phyloP scores from a whole-genome alignment of 1,139 yeast species.

The Hyphopichia burtonii region DNA sequence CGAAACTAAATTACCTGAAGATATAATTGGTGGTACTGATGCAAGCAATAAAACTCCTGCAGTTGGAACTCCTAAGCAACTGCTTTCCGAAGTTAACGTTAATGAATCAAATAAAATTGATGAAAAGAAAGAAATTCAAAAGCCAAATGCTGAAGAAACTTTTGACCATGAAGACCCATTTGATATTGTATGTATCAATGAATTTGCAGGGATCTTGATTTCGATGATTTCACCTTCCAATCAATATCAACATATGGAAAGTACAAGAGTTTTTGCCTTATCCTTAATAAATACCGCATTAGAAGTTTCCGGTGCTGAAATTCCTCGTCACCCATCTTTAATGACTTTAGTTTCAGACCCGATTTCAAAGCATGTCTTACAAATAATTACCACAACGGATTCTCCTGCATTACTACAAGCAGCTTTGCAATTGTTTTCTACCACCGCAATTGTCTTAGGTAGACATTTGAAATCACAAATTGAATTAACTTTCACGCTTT shows the following conservation, averaged over 20 bases:
- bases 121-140: background rate
- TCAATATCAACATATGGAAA: conserved; percentile 81
- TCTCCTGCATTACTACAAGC: conserved; percentile 68
- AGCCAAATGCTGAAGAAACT: background rate
- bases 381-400: conserved; percentile 70
- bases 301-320: conserved; percentile 73
- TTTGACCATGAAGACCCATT: conserved; percentile 43
- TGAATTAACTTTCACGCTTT: conserved; percentile 61
- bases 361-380: conserved; percentile 79
- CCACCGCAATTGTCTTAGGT: conserved; percentile 61
- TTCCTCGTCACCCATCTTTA: conserved; percentile 66
- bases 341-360: conserved; percentile 73
- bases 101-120: background rate
- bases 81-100: background rate
- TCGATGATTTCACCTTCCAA: conserved; percentile 83
- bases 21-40: conserved; percentile 40
- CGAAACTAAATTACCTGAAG: conserved; percentile 38
- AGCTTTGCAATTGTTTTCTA: conserved; percentile 72
- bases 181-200: conserved; percentile 68
- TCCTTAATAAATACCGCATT: conserved; percentile 73
- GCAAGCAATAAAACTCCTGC: conserved; percentile 3
- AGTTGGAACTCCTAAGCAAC: conserved; percentile 2
- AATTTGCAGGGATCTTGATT: conserved; percentile 71
- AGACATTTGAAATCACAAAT: conserved; percentile 61
- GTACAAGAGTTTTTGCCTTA: conserved; percentile 81